Evolutionary conservation across 1,284 basidiomycete genomes (phyloP), one percentile per base, ranked within the genome.

Genomic region (Cryptococcus sp.): DNA sequence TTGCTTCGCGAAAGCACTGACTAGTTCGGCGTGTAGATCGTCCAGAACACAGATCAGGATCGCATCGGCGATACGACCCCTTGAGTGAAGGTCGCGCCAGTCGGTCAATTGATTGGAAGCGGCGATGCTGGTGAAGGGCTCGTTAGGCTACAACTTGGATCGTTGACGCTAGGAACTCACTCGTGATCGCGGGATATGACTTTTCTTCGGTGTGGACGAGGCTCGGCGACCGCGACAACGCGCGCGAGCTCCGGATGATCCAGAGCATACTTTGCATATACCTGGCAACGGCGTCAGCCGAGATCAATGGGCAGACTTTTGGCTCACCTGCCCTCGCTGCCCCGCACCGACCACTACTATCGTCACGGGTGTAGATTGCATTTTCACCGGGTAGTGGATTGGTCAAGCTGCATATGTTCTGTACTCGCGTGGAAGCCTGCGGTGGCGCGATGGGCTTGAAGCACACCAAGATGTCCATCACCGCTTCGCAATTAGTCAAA

Each of bases 171-270:
- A 38, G 8, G 25, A n/a, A 62, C 70, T 57, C 55, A 72, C 11
- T 80, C 72, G 69, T 90, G 84, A 0, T 73, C 70, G 17, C 82
- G 74, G 7, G 85, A 83, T 66, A 90, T 87, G 57, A 80, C 73
- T 50, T 80, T 75, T 44, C 84, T 85, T 0, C 90, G 87, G 65
- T 85, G 83, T 3, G 83, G 81, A 16, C 89, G 85, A 1, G 90
- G 90, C 66, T 93, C 91, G 16, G 89, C 90, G 53, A 91, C 87
- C 11, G 89, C 87, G 22, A 91, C 87, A 47, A 93, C 82, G 71
- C 85, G 88, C 80, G 87, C 89, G 41, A 79, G 78, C 7, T 83
- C 78, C 0, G 90, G 89, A 55, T 82, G 79, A 22, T 78, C 60
- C 27, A 86, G 75, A 0, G 88, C 86, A 69, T 89, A 91, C 35